Base-by-base conservation (phyloP, 108 stramenopile genomes). In the Skeletonema costatum region DNA sequence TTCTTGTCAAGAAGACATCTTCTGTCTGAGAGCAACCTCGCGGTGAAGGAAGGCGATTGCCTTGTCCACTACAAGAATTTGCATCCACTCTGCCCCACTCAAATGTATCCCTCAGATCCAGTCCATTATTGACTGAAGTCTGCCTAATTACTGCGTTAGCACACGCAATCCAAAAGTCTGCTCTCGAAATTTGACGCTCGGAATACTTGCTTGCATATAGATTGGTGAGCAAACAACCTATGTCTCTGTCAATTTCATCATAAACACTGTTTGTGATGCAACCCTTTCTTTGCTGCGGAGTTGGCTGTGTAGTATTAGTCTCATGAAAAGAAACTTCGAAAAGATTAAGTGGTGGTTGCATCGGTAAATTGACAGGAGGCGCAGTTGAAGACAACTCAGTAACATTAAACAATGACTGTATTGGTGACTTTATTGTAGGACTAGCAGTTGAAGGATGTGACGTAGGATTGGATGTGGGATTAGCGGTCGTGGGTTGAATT, bases 131-230 rank as follows among this genome's bases (percentile, higher is more conserved):
- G 12, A 74, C 53, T 16, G 82, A 79, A 3, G 82, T 83, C 64
- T 75, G 78, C 9, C 74, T 66, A 46, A 79, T 79, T 14, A 80
- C 82, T 6, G 82, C 78, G 30, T 83, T 78, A 1, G 82, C 82
- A 17, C 73, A 48, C 6, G 82, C 82, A 12, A 83, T 70, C 82
- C 82, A 83, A 75, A 83, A 83, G 61, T 83, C 82, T 19, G 82
- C 82, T 35, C 82, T 33, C 5, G 82, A 83, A 13, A 83, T 65
- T 46, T 68, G 66, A 53, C 1, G 53, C 9, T 56, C 44, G 12
- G 73, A 58, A 42, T 83, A 83, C 61, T 67, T 80, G 6, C 44
- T 42, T 38, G 51, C 60, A 38, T 80, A 70, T 2, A 83, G 38
- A 12, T 60, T 61, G 13, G 50, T 83, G 16, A 83, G 42, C 17